phyloP scores from a whole-genome alignment of 345 rosid genomes.

The Luvunga scandens region DNA sequence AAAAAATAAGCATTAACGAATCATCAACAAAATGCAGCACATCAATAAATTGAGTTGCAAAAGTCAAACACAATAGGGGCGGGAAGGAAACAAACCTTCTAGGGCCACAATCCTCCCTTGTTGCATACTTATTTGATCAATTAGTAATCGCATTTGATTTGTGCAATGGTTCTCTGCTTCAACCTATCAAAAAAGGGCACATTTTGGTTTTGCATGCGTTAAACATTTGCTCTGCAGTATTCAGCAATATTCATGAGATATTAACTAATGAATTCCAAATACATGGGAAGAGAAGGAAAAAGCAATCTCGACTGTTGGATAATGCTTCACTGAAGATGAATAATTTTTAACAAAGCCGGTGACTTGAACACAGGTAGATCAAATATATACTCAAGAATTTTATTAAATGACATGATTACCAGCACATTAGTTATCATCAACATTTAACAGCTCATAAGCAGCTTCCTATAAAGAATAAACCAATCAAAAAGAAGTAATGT shows the following conservation, averaged over 20 bases:
- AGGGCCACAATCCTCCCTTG: conserved; percentile 71
- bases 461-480: background rate
- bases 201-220: background rate
- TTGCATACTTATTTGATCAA: conserved; percentile 78
- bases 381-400: background rate
- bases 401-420: background rate
- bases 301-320: background rate
- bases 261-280: too few relatives aligned
- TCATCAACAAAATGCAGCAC: background rate
- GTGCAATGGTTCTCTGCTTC: conserved; percentile 83
- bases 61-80: background rate
- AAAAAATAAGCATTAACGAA: background rate
- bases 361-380: background rate
- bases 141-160: conserved; percentile 64
- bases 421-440: background rate
- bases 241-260: too few relatives aligned
- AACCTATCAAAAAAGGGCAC: conserved; percentile 35
- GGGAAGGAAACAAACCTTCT: conserved; percentile 45
- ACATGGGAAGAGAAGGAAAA: background rate
- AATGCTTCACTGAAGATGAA: background rate
- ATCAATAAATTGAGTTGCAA: background rate
- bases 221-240: background rate
- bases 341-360: background rate
- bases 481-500: background rate
- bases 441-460: background rate